phyloP scores from a whole-genome alignment of 129 eudicot species.

The Artemisia argyi region DNA sequence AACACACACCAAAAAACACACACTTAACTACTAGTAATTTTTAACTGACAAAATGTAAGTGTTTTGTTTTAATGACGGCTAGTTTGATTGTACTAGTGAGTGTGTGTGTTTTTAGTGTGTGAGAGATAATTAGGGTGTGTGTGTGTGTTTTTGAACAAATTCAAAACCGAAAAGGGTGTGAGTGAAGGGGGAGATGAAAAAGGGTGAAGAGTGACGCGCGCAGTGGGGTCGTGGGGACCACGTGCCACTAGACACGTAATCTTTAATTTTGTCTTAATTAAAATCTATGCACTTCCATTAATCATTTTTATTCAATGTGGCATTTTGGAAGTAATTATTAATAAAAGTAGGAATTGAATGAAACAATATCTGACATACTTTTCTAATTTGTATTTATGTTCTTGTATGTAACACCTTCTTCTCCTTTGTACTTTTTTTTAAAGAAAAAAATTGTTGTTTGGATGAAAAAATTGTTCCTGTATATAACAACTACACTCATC shows the following conservation, averaged over 20 bases:
- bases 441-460: too few relatives aligned
- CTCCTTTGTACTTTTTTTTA: too few relatives aligned
- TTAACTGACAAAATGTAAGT: constrained; percentile 19
- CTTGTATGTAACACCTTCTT: too few relatives aligned
- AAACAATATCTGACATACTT: too few relatives aligned
- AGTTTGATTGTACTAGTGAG: neutral
- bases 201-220: constrained; percentile 20
- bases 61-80: constrained; percentile 26
- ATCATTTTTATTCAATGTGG: neutral
- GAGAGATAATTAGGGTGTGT: constrained; percentile 7
- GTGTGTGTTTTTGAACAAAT: constrained; percentile 32
- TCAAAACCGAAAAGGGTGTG: constrained; percentile 24
- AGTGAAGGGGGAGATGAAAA: constrained; percentile 21
- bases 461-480: too few relatives aligned
- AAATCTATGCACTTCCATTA: neutral
- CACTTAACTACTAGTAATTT: neutral
- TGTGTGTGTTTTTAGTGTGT: neutral
- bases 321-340: neutral
- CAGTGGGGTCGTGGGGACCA: constrained; percentile 16
- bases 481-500: too few relatives aligned
- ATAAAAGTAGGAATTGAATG: too few relatives aligned
- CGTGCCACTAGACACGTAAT: neutral
- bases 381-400: too few relatives aligned
- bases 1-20: too few relatives aligned
- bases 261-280: constrained; percentile 7